phyloP scores from a whole-genome alignment of 2,329 filamentous ascomycete genomes.

The Sphaerostilbella broomeana region DNA sequence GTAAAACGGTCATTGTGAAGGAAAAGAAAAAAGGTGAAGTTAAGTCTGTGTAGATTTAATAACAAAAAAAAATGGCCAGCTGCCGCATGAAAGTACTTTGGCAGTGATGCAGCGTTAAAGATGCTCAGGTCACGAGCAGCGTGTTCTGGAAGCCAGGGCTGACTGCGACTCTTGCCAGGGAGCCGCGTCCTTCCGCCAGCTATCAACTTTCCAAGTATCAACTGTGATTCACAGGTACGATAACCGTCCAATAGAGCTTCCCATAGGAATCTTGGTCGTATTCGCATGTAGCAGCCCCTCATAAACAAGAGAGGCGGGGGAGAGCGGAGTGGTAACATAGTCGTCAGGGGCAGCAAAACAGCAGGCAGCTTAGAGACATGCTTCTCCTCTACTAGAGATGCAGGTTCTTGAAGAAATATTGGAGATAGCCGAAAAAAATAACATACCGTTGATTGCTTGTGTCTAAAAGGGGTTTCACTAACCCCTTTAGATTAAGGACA shows the following conservation, averaged over 20 bases:
- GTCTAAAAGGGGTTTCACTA: background rate
- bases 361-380: background rate
- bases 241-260: too few relatives aligned
- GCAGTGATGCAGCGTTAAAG: slow-evolving; percentile 11
- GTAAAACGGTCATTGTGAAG: too few relatives aligned
- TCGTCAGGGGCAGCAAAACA: too few relatives aligned
- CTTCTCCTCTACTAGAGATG: background rate
- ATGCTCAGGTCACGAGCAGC: slow-evolving; percentile 4
- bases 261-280: too few relatives aligned
- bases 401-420: background rate
- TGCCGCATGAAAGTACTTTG: background rate
- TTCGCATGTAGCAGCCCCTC: too few relatives aligned
- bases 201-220: background rate
- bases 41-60: background rate
- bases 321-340: too few relatives aligned
- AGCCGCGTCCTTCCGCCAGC: slow-evolving; percentile 1
- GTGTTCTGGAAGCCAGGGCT: background rate
- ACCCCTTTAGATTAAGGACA: slow-evolving; percentile 16
- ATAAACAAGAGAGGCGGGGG: too few relatives aligned
- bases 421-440: background rate
- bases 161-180: slow-evolving; percentile 2
- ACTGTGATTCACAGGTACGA: slow-evolving; percentile 11
- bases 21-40: background rate
- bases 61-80: slow-evolving; percentile 7
- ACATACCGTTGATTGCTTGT: slow-evolving; percentile 1